Evolutionary conservation across 2,329 filamentous ascomycete genomes (phyloP).

Genomic region (Fusarium avenaceum): DNA sequence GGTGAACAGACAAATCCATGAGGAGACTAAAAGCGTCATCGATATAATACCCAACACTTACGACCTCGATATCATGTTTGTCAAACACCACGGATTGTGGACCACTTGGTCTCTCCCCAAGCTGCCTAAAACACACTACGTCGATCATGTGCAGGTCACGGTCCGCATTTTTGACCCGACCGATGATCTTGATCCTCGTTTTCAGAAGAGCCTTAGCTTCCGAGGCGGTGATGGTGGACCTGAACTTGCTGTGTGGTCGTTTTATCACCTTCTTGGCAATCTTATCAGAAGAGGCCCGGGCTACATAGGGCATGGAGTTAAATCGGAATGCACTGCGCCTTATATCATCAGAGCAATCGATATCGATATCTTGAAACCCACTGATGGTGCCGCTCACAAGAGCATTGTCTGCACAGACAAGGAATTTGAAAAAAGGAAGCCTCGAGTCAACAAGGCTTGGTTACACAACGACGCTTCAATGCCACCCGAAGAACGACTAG

Average conservation of each 20-base stretch:
- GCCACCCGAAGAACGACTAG: no score
- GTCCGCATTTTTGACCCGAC: slow-evolving; percentile 28
- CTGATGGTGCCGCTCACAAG: slow-evolving; percentile 8
- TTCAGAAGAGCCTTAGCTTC: neutral
- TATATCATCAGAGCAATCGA: slow-evolving; percentile 14
- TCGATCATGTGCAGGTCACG: slow-evolving; percentile 6
- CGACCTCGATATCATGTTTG: slow-evolving; percentile 30
- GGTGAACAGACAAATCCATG: slow-evolving; percentile 1
- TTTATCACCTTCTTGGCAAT: neutral
- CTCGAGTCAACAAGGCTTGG: no score
- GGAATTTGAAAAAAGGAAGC: no score
- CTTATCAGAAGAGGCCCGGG: slow-evolving; percentile 9
- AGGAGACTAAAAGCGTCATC: neutral
- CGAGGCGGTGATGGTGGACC: neutral
- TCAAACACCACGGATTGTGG: slow-evolving; percentile 22
- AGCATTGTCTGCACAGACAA: no score
- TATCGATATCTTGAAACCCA: slow-evolving; percentile 12
- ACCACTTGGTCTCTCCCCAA: slow-evolving; percentile 11
- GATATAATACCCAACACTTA: neutral
- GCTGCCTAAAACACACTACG: slow-evolving; percentile 1
- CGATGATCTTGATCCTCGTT: slow-evolving; percentile 1
- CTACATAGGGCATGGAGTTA: neutral
- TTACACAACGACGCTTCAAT: no score
- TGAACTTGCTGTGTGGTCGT: neutral
- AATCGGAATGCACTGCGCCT: rapidly evolving